Evolutionary conservation across 2,329 filamentous ascomycete species (phyloP), one percentile per base, ranked within the genome.

Genomic region (Monosporascus sp.): DNA sequence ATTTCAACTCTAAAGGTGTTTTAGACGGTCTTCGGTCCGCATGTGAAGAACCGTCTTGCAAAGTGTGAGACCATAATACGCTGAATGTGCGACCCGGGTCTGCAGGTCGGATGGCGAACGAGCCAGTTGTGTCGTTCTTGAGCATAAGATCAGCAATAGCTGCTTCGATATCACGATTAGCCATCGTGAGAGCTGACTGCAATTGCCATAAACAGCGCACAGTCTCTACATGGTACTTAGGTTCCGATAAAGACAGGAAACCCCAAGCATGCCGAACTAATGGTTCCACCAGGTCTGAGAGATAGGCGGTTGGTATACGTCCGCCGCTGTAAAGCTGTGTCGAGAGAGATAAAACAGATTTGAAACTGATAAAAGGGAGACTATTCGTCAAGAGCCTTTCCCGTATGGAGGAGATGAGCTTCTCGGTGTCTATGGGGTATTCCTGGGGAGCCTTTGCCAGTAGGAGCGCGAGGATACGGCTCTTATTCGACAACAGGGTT

Each of bases 211-310:
- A 74, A 60, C 85, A 87, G 53, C 89, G 85, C 8, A 95, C 89
- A 19, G 91, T 87, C 72, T 99, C 95, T 35, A 99, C 92, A 65
- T 97, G 94, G 60, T 93, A 95, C 66, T 96, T 96, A 0, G 92
- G 91, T 57, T 87, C 86, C 14, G 85, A 79, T n/a, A 89, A 86
- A 0, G 91, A 89, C 40, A 99, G 73, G 63, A 89, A 91, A 5
- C 75, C 70, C 94, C 94, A 99, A 0, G 93, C 79, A 52, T 86
- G 81, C 2, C 77, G 76, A 17, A 94, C 85, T 22, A 97, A 73
- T 27, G 82, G 78, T 20, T 83, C 78, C 5, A 93, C 81, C 8
- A 96, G 72, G 52, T 74, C 78, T 52, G 78, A 86, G 49, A 87
- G 66, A 24, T 84, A 78, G n/a, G 70, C 63, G 5, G 68, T 60